These are phyloP conservation scores for Colletotrichum sp. DNA, from an alignment of 2,329 filamentous ascomycete species.

Conservation along the genomic window DNA sequence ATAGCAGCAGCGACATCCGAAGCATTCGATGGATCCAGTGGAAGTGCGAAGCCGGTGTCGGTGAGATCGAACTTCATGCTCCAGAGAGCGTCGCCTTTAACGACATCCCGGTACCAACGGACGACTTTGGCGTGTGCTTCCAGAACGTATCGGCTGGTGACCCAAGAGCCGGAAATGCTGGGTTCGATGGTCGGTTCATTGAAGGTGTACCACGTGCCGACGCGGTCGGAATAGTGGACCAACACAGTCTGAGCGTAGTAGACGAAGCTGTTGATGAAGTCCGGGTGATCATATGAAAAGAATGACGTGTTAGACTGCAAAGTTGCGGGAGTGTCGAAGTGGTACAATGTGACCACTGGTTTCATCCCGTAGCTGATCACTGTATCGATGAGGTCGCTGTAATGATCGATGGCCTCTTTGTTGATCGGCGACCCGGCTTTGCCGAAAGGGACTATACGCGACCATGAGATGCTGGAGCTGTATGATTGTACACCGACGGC, in stretches of 20 bases:
- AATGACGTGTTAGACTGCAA: constrained; percentile 41
- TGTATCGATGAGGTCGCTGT: constrained; percentile 57
- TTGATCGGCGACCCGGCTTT: constrained; percentile 55
- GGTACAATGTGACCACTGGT: constrained; percentile 52
- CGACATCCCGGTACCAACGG: constrained; percentile 56
- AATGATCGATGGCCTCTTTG: constrained; percentile 53
- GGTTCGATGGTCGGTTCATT: constrained; percentile 54
- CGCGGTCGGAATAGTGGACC: constrained; percentile 54
- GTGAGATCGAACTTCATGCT: constrained; percentile 45
- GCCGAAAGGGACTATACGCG: constrained; percentile 56
- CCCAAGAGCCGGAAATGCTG: constrained; percentile 34
- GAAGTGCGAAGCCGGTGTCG: constrained; percentile 55
- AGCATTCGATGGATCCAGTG: constrained; percentile 36
- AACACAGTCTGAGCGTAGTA: constrained; percentile 58
- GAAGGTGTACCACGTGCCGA: constrained; percentile 58
- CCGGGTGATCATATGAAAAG: constrained; percentile 8
- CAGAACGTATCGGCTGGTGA: constrained; percentile 43
- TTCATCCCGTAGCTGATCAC: constrained; percentile 54
- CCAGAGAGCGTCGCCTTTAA: constrained; percentile 50
- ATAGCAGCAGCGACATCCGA: constrained; percentile 49
- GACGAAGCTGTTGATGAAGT: constrained; percentile 55
- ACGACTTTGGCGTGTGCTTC: constrained; percentile 54
- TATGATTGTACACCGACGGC: constrained; percentile 56
- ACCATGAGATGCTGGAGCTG: constrained; percentile 57
- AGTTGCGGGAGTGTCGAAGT: constrained; percentile 40